Evolutionary conservation across 2,329 filamentous ascomycete species (phyloP), one percentile per base, ranked within the genome.

Genomic region (Colletotrichum lini): DNA sequence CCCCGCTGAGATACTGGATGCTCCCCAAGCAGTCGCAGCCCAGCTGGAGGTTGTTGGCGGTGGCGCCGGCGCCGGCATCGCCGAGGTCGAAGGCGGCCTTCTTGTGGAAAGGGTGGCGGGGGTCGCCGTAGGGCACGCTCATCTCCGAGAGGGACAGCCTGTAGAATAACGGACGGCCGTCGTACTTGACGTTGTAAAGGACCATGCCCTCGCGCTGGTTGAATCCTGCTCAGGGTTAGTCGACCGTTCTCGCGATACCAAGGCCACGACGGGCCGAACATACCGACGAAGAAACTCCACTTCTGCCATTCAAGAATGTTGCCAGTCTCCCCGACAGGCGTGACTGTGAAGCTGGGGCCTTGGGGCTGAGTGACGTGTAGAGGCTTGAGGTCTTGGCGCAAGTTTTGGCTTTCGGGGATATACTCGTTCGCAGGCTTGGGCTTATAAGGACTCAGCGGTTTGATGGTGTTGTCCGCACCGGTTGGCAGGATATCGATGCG

Each of bases 31-130:
- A 91, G 76, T 93, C 91, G 70, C 91, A 93, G 18, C 91, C 91
- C 3, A 93, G 84, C 18, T 85, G 83, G 1, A 94, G 84, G 73
- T 93, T 92, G 77, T 93, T 93, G 30, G 90, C 89, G 72, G 87
- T 89, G 63, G 87, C 86, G 6, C 91, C 91, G 42, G 89, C 88
- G 18, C 91, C 91, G 9, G 86, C 90, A 73, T 92, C 90, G 3
- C 91, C 91, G 73, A 93, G 89, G 76, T 93, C 91, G 73, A 93
- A 93, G 8, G 90, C 91, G 72, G 91, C 89, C 76, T 93, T 93
- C 63, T 67, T 67, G 66, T 91, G 90, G 77, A 88, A 93, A 0
- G 91, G 91, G 0, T 85, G 81, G 3, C 91, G 86, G 0, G 89
- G 89, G 75, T 93, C 91, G 2, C 84, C 90, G 73, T 93, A 94